Evolutionary conservation across 2,329 filamentous ascomycete species (phyloP).

Genomic region (Podosphaera xanthii): DNA sequence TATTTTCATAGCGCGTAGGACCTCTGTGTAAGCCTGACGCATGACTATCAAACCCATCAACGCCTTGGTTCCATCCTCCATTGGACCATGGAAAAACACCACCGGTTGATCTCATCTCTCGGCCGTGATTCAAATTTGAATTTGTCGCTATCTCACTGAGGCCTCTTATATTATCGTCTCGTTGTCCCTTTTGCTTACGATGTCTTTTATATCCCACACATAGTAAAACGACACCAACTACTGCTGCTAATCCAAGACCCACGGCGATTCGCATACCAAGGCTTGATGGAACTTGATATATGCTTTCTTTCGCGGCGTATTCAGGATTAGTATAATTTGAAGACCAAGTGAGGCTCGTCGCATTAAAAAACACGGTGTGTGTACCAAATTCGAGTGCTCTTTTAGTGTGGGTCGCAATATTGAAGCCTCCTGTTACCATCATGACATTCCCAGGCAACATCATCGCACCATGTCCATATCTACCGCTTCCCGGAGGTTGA

Average conservation of each 20-base stretch:
- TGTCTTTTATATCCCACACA: slow-evolving; percentile 28
- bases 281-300: slow-evolving; percentile 12
- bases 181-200: slow-evolving; percentile 17
- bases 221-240: slow-evolving; percentile 24
- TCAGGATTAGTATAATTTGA: slow-evolving; percentile 29
- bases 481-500: slow-evolving; percentile 22
- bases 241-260: slow-evolving; percentile 35
- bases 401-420: slow-evolving; percentile 19
- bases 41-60: slow-evolving; percentile 4
- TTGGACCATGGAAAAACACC: slow-evolving; percentile 11
- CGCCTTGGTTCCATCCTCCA: slow-evolving; percentile 9
- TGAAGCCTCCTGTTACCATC: slow-evolving; percentile 42
- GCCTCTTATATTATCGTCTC: slow-evolving; percentile 31
- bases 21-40: slow-evolving; percentile 12
- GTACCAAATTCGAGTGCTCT: slow-evolving; percentile 20
- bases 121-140: slow-evolving; percentile 6
- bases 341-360: slow-evolving; percentile 34
- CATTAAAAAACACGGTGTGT: slow-evolving; percentile 31
- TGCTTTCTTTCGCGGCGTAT: slow-evolving; percentile 7
- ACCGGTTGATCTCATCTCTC: slow-evolving; percentile 7
- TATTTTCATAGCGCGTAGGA: slow-evolving; percentile 10
- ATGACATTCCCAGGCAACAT: slow-evolving; percentile 44
- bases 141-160: slow-evolving; percentile 20
- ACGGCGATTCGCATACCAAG: slow-evolving; percentile 34
- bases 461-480: slow-evolving; percentile 41